Evolutionary conservation across 2,329 filamentous ascomycete genomes (phyloP).

Genomic region (Fusarium dimerum): DNA sequence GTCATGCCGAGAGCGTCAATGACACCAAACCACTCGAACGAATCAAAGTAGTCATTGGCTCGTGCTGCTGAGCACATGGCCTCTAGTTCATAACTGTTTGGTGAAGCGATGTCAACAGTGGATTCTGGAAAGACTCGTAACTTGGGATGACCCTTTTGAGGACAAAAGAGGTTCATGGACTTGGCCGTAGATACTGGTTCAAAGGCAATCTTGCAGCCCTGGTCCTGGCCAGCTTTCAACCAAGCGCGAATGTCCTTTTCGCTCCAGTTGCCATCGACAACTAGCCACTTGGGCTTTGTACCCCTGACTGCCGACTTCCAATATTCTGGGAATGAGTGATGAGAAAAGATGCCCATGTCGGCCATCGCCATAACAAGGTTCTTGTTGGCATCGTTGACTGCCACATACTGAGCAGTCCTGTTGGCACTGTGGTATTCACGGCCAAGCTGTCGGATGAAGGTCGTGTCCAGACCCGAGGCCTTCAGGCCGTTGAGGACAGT

Average conservation of each 20-base stretch:
- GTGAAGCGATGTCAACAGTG: conserved; percentile 73
- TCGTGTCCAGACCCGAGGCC: conserved; percentile 63
- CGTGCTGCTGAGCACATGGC: conserved; percentile 76
- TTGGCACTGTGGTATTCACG: conserved; percentile 50
- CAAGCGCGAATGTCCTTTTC: conserved; percentile 66
- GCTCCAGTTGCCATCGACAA: conserved; percentile 88
- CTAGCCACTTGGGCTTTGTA: conserved; percentile 70
- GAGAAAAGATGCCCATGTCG: conserved; percentile 85
- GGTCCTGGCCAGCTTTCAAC: conserved; percentile 60
- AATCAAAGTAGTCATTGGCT: conserved; percentile 66
- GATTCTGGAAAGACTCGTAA: conserved; percentile 59
- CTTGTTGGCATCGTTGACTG: conserved; percentile 81
- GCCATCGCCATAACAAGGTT: conserved; percentile 92
- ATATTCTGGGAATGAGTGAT: conserved; percentile 50
- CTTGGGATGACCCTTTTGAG: conserved; percentile 37
- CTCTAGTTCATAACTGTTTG: conserved; percentile 79
- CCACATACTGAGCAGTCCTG: conserved; percentile 87
- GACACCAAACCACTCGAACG: conserved; percentile 72
- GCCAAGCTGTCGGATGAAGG: conserved; percentile 61
- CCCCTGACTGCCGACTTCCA: conserved; percentile 62
- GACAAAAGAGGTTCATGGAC: conserved; percentile 66
- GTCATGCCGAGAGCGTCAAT: conserved; percentile 79
- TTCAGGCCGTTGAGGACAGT: conserved; percentile 69
- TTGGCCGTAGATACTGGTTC: conserved; percentile 90
- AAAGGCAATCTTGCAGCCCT: conserved; percentile 67